A percentile compares a stretch with the other conserved stretches of the same genome.
Evolutionary conservation across 805 yeast species (phyloP).

Genomic region (Maudiozyma pseudohumilis): DNA sequence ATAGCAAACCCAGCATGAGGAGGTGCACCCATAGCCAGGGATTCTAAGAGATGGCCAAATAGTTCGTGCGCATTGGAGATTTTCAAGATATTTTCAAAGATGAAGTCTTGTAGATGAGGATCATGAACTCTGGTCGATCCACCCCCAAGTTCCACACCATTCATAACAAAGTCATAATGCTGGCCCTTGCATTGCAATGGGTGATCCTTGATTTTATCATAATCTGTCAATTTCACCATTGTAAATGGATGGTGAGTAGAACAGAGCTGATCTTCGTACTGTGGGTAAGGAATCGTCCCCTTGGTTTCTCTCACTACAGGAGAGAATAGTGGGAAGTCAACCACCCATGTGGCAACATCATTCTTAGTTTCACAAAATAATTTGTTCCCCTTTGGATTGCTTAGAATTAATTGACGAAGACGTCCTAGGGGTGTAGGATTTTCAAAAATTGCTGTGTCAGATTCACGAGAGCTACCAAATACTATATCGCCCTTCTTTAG

Average conservation of each 20-base stretch:
- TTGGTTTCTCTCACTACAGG: slow-evolving; percentile 43
- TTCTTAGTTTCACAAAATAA: slow-evolving; percentile 11
- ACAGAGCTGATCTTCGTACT: slow-evolving; percentile 41
- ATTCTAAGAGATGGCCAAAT: slow-evolving; percentile 79
- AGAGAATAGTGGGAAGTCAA: slow-evolving; percentile 84
- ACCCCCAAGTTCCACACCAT: slow-evolving; percentile 95
- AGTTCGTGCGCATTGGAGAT: slow-evolving; percentile 49
- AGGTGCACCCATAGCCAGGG: slow-evolving; percentile 87
- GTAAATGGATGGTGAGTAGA: slow-evolving; percentile 98
- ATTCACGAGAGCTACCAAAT: slow-evolving; percentile 63
- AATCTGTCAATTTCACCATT: slow-evolving; percentile 70
- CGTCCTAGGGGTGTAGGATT: slow-evolving; percentile 93
- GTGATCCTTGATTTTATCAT: slow-evolving; percentile 37
- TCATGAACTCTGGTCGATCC: slow-evolving; percentile 95
- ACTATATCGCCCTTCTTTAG: slow-evolving; percentile 61
- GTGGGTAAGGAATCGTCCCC: slow-evolving; percentile 40
- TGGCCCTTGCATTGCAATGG: slow-evolving; percentile 73
- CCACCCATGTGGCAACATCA: slow-evolving; percentile 69
- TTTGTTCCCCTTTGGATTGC: slow-evolving; percentile 35
- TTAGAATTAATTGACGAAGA: slow-evolving; percentile 64
- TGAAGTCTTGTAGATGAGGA: slow-evolving; percentile 59
- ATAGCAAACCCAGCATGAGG: slow-evolving; percentile 97
- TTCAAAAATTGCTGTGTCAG: slow-evolving; percentile 56
- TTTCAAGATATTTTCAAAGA: slow-evolving; percentile 54
- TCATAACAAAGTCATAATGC: slow-evolving; percentile 87